phyloP scores from a whole-genome alignment of 495 filamentous ascomycete genomes.

The Neurospora terricola region DNA sequence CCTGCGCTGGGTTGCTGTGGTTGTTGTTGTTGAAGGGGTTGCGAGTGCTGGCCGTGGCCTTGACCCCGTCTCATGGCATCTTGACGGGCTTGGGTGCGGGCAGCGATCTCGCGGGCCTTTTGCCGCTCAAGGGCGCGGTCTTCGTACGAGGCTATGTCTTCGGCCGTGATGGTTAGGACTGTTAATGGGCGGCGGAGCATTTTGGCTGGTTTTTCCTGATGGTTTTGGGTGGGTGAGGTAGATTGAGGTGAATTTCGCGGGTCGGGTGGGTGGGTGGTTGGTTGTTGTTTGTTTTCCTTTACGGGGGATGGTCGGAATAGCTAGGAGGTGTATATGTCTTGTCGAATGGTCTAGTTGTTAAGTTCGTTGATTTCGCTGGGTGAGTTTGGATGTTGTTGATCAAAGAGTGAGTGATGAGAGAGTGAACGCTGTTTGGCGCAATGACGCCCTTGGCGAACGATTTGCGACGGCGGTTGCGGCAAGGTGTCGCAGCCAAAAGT shows the following conservation, averaged over 20 bases:
- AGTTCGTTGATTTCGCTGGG: neutral
- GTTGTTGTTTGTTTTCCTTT: neutral
- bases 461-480: neutral
- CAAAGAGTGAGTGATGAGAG: neutral
- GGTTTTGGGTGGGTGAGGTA: neutral
- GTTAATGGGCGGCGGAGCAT: conserved; percentile 83
- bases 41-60: neutral
- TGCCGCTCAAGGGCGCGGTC: conserved; percentile 37
- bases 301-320: neutral
- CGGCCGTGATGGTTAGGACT: conserved; percentile 62
- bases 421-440: neutral
- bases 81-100: conserved; percentile 3
- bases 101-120: conserved; percentile 12
- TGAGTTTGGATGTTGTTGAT: neutral
- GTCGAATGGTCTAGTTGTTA: neutral
- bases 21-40: conserved; percentile 1
- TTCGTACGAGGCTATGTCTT: conserved; percentile 71
- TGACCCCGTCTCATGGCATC: conserved; percentile 8
- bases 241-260: too few relatives aligned
- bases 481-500: neutral
- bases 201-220: conserved; percentile 3
- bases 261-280: neutral
- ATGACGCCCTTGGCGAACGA: neutral
- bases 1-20: neutral
- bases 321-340: neutral